These are phyloP conservation scores for Magnusiomyces starmeri DNA, from an alignment of 1,139 yeast genomes.

Conservation along the genomic window DNA sequence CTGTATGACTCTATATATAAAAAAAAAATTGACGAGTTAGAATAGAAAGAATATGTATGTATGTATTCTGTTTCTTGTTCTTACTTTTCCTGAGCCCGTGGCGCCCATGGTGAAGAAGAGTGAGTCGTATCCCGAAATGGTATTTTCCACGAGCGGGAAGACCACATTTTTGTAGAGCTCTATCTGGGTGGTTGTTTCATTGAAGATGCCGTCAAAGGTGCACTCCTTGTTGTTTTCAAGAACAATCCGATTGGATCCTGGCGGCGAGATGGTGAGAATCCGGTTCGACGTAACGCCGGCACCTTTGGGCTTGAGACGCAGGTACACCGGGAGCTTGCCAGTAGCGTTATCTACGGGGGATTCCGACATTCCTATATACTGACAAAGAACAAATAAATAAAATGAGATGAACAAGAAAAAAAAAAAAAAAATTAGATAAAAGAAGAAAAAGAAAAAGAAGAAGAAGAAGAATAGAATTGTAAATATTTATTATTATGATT, in stretches of 20 bases:
- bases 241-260: slow-evolving; percentile 12
- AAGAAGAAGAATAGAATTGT: neutral
- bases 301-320: slow-evolving; percentile 33
- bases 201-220: slow-evolving; percentile 33
- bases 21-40: neutral
- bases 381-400: neutral
- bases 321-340: slow-evolving; percentile 31
- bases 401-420: neutral
- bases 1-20: slow-evolving; percentile 21
- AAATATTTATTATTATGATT: too few relatives aligned
- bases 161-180: slow-evolving; percentile 32
- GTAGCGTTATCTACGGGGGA: neutral
- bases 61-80: too few relatives aligned
- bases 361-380: neutral
- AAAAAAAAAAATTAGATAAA: neutral
- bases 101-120: slow-evolving; percentile 45
- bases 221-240: slow-evolving; percentile 11
- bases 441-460: neutral
- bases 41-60: too few relatives aligned
- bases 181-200: slow-evolving; percentile 29
- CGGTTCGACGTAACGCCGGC: slow-evolving; percentile 15
- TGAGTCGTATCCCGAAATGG: slow-evolving; percentile 36
- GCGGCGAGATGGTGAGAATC: slow-evolving; percentile 19
- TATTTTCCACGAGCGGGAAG: slow-evolving; percentile 28
- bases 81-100: slow-evolving; percentile 42